phyloP scores from a whole-genome alignment of 2,329 filamentous ascomycete genomes.

The Ceratocystis albifundus region DNA sequence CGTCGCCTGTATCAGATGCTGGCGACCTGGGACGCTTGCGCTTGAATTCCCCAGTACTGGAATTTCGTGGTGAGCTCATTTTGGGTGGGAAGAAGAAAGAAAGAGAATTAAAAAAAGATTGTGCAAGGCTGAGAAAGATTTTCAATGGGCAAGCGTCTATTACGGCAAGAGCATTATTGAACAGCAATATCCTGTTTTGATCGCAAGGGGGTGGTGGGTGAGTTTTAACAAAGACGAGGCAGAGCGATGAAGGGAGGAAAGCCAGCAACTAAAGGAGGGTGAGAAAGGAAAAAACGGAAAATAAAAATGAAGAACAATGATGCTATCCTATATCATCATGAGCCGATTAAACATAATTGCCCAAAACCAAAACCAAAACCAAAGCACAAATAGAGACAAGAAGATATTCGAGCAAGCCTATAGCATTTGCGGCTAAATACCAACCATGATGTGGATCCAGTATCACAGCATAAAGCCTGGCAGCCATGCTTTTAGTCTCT shows the following conservation, averaged over 20 bases:
- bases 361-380: too few species aligned
- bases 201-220: background rate
- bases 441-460: background rate
- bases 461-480: background rate
- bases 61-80: slow-evolving; percentile 12
- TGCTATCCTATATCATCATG: background rate
- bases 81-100: background rate
- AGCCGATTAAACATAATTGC: too few species aligned
- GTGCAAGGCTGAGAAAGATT: slow-evolving; percentile 4
- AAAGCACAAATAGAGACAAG: background rate
- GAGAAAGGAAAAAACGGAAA: background rate
- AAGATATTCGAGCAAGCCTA: background rate
- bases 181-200: slow-evolving; percentile 9
- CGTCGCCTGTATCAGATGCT: background rate
- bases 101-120: background rate
- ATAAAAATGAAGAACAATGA: background rate
- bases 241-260: background rate
- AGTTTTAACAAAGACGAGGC: background rate
- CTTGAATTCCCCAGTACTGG: slow-evolving; percentile 24
- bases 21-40: slow-evolving; percentile 33
- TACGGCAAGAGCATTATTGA: background rate
- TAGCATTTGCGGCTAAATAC: background rate
- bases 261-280: background rate
- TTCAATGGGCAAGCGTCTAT: background rate
- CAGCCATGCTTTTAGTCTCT: background rate